phyloP scores from a whole-genome alignment of 495 filamentous ascomycete species.

The Penicillium bialowiezense region DNA sequence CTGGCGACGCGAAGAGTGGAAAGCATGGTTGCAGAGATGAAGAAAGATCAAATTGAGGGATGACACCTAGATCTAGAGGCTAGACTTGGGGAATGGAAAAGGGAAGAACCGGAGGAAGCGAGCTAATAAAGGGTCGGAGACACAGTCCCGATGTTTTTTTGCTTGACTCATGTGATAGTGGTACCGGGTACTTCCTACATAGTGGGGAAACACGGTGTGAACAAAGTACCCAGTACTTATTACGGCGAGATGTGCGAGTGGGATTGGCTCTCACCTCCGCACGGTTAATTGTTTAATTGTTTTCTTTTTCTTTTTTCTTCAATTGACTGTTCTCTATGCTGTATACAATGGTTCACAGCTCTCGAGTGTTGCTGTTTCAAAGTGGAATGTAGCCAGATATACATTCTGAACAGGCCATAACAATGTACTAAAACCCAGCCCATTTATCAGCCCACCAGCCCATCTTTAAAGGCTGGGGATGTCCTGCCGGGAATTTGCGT shows the following conservation, averaged over 20 bases:
- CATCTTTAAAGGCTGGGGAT: neutral
- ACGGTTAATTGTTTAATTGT: constrained; percentile 2
- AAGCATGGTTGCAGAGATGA: constrained; percentile 42
- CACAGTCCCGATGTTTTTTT: constrained; percentile 29
- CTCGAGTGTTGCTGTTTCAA: too few species aligned
- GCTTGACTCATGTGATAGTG: constrained; percentile 37
- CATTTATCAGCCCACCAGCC: neutral
- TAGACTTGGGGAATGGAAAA: constrained; percentile 18
- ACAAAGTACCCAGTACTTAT: constrained; percentile 18
- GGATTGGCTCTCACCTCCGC: constrained; percentile 26
- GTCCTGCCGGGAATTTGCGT: constrained; percentile 16
- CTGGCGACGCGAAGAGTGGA: constrained; percentile 55
- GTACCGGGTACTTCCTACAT: constrained; percentile 23
- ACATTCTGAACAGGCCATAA: too few species aligned
- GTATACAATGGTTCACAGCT: too few species aligned
- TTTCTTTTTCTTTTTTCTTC: too few species aligned
- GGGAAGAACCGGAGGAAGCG: constrained; percentile 16
- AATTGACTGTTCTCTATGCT: too few species aligned
- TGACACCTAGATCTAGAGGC: constrained; percentile 10
- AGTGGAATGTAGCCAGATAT: neutral
- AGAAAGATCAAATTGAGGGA: constrained; percentile 12
- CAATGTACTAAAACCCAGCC: too few species aligned
- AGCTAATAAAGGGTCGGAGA: constrained; percentile 34
- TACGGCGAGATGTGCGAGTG: constrained; percentile 13
- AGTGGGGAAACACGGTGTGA: constrained; percentile 5